These are phyloP conservation scores for Pyrenochaeta sp. DNA, from an alignment of 2,329 filamentous ascomycete genomes.

Conservation along the genomic window DNA sequence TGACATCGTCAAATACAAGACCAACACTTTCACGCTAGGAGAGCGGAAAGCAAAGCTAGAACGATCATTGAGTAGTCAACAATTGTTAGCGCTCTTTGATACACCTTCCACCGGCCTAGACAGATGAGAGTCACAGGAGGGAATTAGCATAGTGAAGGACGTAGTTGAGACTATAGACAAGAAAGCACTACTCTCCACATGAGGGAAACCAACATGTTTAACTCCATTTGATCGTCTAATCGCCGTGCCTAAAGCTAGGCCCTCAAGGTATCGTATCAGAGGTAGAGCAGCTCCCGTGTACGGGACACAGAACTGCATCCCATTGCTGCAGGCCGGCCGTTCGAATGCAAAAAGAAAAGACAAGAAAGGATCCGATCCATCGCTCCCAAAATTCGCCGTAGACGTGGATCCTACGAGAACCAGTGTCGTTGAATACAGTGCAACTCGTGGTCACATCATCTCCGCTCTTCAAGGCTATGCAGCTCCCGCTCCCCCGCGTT, in stretches of 20 bases:
- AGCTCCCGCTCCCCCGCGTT: conserved; percentile 26
- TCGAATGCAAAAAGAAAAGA: conserved; percentile 48
- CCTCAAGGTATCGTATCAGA: conserved; percentile 33
- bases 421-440: conserved; percentile 33
- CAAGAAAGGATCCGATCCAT: conserved; percentile 44
- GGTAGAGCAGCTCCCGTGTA: conserved; percentile 26
- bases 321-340: conserved; percentile 34
- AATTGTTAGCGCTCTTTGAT: too few species aligned
- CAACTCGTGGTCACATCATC: conserved; percentile 34
- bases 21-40: too few species aligned
- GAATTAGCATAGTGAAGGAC: conserved; percentile 2
- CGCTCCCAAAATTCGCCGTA: conserved; percentile 47
- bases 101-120: too few species aligned
- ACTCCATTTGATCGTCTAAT: conserved; percentile 48
- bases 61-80: too few species aligned
- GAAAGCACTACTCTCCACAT: conserved; percentile 19
- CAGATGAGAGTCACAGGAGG: too few species aligned
- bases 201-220: conserved; percentile 22
- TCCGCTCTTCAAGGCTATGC: conserved; percentile 27
- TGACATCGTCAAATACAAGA: too few species aligned
- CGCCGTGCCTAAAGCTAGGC: conserved; percentile 33
- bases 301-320: conserved; percentile 26
- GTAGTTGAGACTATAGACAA: conserved; percentile 30
- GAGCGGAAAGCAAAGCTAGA: too few species aligned
- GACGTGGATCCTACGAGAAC: conserved; percentile 45